phyloP scores from a whole-genome alignment of 2,329 filamentous ascomycete species.

The Chrysosporium queenslandicum region DNA sequence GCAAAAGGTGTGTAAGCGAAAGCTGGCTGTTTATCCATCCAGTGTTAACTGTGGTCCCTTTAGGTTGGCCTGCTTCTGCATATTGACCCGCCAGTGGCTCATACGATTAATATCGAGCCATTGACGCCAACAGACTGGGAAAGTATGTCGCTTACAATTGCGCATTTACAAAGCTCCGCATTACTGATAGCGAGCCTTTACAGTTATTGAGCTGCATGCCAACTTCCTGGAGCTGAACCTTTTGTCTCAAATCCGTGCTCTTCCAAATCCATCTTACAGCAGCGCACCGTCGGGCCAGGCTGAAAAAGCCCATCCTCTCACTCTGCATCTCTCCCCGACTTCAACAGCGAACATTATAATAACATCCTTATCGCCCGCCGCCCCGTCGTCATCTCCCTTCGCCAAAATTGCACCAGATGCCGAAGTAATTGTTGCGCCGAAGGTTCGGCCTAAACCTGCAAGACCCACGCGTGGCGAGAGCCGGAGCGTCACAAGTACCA shows the following conservation, averaged over 20 bases:
- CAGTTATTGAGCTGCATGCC: conserved; percentile 87
- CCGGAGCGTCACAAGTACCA: conserved; percentile 68
- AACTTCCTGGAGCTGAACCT: conserved; percentile 93
- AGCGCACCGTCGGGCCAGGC: conserved; percentile 39
- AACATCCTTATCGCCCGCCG: conserved; percentile 67
- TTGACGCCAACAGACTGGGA: conserved; percentile 96
- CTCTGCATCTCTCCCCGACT: conserved; percentile 85
- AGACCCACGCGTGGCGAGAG: conserved; percentile 58
- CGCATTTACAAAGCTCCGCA: background rate
- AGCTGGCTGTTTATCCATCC: background rate
- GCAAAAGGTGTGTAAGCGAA: conserved; percentile 54
- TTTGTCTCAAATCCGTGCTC: conserved; percentile 78
- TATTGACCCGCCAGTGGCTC: conserved; percentile 77
- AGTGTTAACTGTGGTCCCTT: conserved; percentile 21
- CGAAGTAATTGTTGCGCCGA: conserved; percentile 94
- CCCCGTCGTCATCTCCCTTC: conserved; percentile 60
- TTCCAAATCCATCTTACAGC: conserved; percentile 70
- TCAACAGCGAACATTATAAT: conserved; percentile 88
- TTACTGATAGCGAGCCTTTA: conserved; percentile 14
- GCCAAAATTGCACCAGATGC: conserved; percentile 89
- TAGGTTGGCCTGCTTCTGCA: conserved; percentile 60
- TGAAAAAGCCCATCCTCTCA: conserved; percentile 63
- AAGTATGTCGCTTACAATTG: conserved; percentile 40
- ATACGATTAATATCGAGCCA: conserved; percentile 94
- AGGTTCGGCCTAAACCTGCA: conserved; percentile 63